Conservation (phyloP, 1,139 yeast genomes). For the Pichia sp. region DNA sequence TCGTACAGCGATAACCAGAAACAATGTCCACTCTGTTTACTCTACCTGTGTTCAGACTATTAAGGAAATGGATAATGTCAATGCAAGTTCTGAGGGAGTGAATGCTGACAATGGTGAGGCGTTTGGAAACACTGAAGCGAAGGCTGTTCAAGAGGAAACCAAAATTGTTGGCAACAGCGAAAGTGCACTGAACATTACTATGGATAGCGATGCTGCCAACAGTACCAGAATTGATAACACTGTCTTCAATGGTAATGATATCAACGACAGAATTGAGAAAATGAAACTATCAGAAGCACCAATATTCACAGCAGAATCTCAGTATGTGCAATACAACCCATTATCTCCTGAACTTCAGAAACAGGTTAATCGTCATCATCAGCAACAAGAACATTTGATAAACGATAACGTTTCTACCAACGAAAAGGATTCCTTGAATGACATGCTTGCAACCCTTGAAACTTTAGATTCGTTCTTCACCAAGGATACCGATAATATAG, state of each 20-base stretch:
- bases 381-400: constrained; percentile 22
- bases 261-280: not conserved
- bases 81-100: no score
- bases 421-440: constrained; percentile 73
- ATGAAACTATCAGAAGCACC: constrained; percentile 8
- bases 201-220: no score
- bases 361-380: constrained; percentile 30
- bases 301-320: constrained; percentile 25
- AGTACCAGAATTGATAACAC: not conserved
- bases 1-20: constrained; percentile 80
- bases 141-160: no score
- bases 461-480: constrained; percentile 91
- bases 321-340: constrained; percentile 40
- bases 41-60: constrained; percentile 61
- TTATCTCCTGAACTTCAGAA: constrained; percentile 21
- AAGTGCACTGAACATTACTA: no score
- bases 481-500: constrained; percentile 41
- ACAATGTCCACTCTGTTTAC: constrained; percentile 92
- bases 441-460: constrained; percentile 95
- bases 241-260: no score
- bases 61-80: constrained; percentile 10
- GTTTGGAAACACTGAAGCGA: not conserved
- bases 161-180: no score
- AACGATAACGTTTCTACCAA: constrained; percentile 29
- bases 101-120: not conserved